Evolutionary conservation across 202 grass and related monocot genomes (phyloP).

Genomic region (Setaria italica): DNA sequence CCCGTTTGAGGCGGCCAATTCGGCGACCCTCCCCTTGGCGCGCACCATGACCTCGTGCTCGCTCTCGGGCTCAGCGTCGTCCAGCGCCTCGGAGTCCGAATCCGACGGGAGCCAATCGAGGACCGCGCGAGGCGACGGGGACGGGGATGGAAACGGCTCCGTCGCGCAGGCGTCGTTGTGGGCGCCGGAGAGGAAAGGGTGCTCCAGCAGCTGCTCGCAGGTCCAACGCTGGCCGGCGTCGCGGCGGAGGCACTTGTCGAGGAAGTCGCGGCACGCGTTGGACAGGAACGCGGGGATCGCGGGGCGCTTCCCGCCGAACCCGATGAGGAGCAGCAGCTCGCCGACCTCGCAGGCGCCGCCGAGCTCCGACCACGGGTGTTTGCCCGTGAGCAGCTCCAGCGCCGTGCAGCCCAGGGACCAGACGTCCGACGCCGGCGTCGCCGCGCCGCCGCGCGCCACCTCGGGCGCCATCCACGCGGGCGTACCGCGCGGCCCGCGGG

Average conservation of each 20-base stretch:
- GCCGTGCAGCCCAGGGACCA: slow-evolving; percentile 95
- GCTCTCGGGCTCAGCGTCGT: slow-evolving; percentile 21
- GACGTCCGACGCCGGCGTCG: slow-evolving; percentile 71
- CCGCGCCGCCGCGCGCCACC: slow-evolving; percentile 64
- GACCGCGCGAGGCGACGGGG: slow-evolving; percentile 69
- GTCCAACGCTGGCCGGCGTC: slow-evolving; percentile 74
- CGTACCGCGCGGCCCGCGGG: slow-evolving; percentile 53
- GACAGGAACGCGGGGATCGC: slow-evolving; percentile 61
- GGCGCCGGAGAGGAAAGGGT: slow-evolving; percentile 65
- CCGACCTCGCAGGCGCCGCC: slow-evolving; percentile 50
- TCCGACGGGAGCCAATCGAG: slow-evolving; percentile 62
- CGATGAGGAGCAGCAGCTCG: slow-evolving; percentile 62
- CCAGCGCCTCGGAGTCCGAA: slow-evolving; percentile 51
- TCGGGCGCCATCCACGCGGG: slow-evolving; percentile 95
- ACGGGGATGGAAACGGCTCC: background rate
- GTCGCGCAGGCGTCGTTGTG: background rate
- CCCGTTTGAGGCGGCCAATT: slow-evolving; percentile 59
- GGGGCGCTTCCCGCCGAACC: slow-evolving; percentile 61
- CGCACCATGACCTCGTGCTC: slow-evolving; percentile 50
- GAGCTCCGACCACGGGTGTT: slow-evolving; percentile 68
- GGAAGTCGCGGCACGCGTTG: slow-evolving; percentile 67
- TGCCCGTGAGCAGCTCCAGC: slow-evolving; percentile 76
- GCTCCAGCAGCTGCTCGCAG: slow-evolving; percentile 72
- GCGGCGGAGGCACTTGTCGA: slow-evolving; percentile 78
- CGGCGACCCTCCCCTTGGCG: slow-evolving; percentile 79